Conservation (phyloP, 176 grass and related monocot species). For the Alopecurus myosuroides region DNA sequence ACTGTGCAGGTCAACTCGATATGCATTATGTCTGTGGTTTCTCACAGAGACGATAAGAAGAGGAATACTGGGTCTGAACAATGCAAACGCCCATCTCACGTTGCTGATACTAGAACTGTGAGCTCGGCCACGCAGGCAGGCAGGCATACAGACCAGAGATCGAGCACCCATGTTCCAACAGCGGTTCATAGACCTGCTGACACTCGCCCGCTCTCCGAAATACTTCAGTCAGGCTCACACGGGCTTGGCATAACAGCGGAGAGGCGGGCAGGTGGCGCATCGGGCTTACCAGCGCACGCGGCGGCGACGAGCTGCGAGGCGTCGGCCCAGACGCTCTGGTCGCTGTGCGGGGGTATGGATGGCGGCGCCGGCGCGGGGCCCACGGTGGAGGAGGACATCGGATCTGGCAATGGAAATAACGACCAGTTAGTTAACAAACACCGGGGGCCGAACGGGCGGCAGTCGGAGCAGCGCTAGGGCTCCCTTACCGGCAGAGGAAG, state of each 20-base stretch:
- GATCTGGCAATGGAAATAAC: not conserved
- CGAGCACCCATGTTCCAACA: not conserved
- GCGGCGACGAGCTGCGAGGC: conserved; percentile 58
- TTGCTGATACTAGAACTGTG: not conserved
- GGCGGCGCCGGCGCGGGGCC: conserved; percentile 25
- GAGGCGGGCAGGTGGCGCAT: not conserved
- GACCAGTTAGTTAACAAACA: not conserved
- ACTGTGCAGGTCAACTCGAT: not conserved
- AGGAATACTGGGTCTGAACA: not conserved
- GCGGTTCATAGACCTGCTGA: not conserved
- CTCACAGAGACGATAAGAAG: not conserved
- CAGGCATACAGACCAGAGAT: not conserved
- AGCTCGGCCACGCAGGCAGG: not conserved
- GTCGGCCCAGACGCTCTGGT: conserved; percentile 64
- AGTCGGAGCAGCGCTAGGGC: not conserved
- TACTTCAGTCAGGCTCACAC: not conserved
- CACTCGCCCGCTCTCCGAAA: not conserved
- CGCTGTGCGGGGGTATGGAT: conserved; percentile 38
- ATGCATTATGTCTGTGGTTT: not conserved
- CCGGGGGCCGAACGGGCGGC: not conserved
- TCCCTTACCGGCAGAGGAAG: not conserved
- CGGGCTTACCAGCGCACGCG: conserved; percentile 65
- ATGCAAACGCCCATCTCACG: not conserved
- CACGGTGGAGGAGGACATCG: conserved; percentile 22
- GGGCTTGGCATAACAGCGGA: not conserved